A percentile compares a stretch with the other conserved stretches of the same genome.
phyloP scores from a whole-genome alignment of 176 grass and related monocot genomes.

The Bromus sterilis region DNA sequence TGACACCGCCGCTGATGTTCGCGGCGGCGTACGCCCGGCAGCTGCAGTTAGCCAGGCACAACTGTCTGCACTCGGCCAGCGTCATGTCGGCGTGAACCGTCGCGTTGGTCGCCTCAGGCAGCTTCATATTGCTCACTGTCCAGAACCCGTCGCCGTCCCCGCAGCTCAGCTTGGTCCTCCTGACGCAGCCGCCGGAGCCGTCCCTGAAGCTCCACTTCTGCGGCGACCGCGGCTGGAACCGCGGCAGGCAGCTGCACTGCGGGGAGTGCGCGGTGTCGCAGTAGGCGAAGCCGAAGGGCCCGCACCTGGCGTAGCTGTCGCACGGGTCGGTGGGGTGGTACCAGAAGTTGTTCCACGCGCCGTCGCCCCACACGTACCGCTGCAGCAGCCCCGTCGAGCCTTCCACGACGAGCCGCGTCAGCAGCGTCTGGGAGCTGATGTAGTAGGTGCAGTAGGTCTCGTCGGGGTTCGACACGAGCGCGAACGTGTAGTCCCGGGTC shows the following conservation, averaged over 20 bases:
- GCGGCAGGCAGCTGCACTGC: constrained; percentile 32
- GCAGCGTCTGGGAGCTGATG: background rate
- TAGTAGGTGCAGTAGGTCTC: constrained; percentile 41
- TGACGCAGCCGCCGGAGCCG: constrained; percentile 15
- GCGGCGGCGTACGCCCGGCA: constrained; percentile 40
- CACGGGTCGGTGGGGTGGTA: constrained; percentile 38
- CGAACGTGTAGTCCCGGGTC: constrained; percentile 22
- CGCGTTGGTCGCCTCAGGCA: constrained; percentile 39
- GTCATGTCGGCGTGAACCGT: constrained; percentile 13
- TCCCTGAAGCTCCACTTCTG: constrained; percentile 30
- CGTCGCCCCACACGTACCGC: constrained; percentile 12
- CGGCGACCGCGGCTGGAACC: constrained; percentile 31
- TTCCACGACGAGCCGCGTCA: background rate
- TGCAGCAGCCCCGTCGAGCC: background rate
- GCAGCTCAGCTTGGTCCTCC: constrained; percentile 23
- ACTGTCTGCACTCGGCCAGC: constrained; percentile 27
- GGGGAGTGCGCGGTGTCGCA: constrained; percentile 7
- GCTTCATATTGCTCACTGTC: constrained; percentile 34
- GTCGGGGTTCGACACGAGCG: background rate
- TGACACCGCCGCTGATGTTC: constrained; percentile 18
- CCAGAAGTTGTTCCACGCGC: constrained; percentile 33
- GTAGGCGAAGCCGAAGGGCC: constrained; percentile 44
- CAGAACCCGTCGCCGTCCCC: constrained; percentile 38
- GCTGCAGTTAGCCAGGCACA: constrained; percentile 35
- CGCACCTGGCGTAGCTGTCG: constrained; percentile 36